These are phyloP conservation scores for Aspergillus fructus DNA, from an alignment of 2,329 filamentous ascomycete genomes.

Conservation along the genomic window DNA sequence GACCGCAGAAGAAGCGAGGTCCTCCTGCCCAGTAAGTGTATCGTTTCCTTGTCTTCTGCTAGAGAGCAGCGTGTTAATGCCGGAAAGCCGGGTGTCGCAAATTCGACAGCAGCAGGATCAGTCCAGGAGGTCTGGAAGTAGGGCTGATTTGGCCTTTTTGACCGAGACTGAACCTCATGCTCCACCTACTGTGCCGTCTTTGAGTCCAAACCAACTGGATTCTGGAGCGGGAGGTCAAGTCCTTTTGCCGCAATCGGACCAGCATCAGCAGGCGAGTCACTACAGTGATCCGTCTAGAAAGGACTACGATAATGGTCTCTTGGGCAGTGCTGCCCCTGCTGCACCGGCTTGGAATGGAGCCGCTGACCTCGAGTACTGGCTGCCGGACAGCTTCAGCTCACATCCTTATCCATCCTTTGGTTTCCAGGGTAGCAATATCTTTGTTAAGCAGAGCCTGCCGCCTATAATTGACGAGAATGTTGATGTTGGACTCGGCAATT, in stretches of 20 bases:
- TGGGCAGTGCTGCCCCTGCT: constrained; percentile 1
- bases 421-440: constrained; percentile 1
- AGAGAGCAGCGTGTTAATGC: neutral
- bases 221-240: too few relatives aligned
- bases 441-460: neutral
- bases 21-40: constrained; percentile 38
- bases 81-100: constrained; percentile 36
- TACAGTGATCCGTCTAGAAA: neutral
- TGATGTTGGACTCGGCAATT: neutral
- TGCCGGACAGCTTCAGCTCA: neutral
- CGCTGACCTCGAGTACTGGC: constrained; percentile 2
- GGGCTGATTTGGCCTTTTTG: neutral
- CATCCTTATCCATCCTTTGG: neutral
- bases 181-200: too few relatives aligned
- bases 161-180: too few relatives aligned
- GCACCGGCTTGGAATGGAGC: neutral
- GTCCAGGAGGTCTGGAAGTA: constrained; percentile 11
- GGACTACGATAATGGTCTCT: neutral
- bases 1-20: constrained; percentile 44
- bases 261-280: neutral
- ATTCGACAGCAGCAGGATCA: constrained; percentile 36
- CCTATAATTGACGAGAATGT: neutral
- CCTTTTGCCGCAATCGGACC: too few relatives aligned
- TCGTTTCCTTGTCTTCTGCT: constrained; percentile 1
- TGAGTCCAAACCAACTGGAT: too few relatives aligned